Evolutionary conservation across 192 early-diverging fungal genomes (phyloP), one percentile per base, ranked within the genome.

Genomic region (Paraglomus brasilianum): DNA sequence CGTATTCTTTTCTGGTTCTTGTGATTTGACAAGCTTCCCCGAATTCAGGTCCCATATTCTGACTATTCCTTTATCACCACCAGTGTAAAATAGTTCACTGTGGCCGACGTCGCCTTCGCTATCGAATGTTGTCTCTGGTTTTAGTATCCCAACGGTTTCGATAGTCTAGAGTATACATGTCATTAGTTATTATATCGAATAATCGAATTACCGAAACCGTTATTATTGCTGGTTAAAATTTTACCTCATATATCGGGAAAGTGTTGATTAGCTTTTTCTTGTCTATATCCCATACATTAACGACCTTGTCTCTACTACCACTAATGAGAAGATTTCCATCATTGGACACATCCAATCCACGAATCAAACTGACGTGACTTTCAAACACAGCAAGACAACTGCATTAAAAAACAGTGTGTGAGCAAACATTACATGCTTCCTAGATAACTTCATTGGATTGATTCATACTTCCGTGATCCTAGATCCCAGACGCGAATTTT

Each of bases 401-500:
- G 65, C 6, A 21, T 15, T 38, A 14, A 43, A 39, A 68, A 57
- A 13, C 15, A 65, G 42, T 14, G 22, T 45, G 46, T 39, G 22
- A 8, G 40, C 15, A 59, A 40, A 47, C 9, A 66, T 55, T 38
- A 9, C 11, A 38, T 7, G 75, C 52, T 44, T 43, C 15, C 43
- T 14, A 78, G 21, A 17, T 44, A 44, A 67, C 45, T 36, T n/a
- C 8, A 50, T 42, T 63, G 39, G 42, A 8, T 17, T 6, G 24
- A n/a, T n/a, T 53, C 66, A 60, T 77, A 93, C 80, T 82, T 88
- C 75, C 90, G 82, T 22, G 74, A 80, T 46, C 83, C 76, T 41
- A 99, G 81, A 75, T 97, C 89, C 96, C 96, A 99, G 19, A 97
- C 73, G 53, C 92, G 87, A 11, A 99, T 86, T 66, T 83, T 85